Percentiles rank a stretch among this genome's conserved stretches.
These are phyloP conservation scores for Penicilliopsis zonata DNA, from an alignment of 495 filamentous ascomycete genomes.

Conservation along the genomic window DNA sequence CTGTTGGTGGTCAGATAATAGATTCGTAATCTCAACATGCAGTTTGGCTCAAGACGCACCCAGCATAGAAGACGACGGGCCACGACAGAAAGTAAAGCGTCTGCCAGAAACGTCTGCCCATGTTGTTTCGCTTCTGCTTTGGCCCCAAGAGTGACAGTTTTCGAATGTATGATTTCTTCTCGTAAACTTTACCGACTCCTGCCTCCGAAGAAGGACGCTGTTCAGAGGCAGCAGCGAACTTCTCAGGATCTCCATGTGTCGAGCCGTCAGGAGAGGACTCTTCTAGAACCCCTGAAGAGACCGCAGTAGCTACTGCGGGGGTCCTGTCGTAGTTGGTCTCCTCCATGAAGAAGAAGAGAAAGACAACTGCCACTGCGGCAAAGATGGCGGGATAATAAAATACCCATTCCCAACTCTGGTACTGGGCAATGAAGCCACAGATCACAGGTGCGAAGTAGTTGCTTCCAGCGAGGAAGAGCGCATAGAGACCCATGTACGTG, in stretches of 20 bases:
- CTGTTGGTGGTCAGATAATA: constrained; percentile 8
- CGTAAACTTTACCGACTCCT: constrained; percentile 14
- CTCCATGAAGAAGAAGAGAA: constrained; percentile 59
- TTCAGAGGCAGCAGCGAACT: constrained; percentile 4
- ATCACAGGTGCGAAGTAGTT: constrained; percentile 56
- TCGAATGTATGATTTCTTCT: constrained; percentile 34
- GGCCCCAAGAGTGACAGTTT: constrained; percentile 39
- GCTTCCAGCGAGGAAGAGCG: constrained; percentile 47
- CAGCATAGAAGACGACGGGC: constrained; percentile 54
- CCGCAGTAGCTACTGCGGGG: constrained; percentile 2
- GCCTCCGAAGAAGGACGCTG: constrained; percentile 3
- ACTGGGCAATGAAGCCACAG: constrained; percentile 55
- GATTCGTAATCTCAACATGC: too few species aligned
- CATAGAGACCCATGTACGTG: constrained; percentile 54
- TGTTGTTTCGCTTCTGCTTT: constrained; percentile 38
- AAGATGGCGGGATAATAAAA: constrained; percentile 57
- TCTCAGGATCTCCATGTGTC: constrained; percentile 10
- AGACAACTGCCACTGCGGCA: constrained; percentile 37
- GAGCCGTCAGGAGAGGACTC: constrained; percentile 5
- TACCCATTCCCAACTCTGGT: constrained; percentile 51
- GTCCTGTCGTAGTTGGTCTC: constrained; percentile 47
- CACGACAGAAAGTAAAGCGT: constrained; percentile 37
- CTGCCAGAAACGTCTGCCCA: constrained; percentile 29
- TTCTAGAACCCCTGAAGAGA: constrained; percentile 3
- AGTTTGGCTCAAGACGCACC: constrained; percentile 16